Evolutionary conservation across 345 rosid genomes (phyloP), one percentile per base, ranked within the genome.

Genomic region (Rhodamnia rubescens): DNA sequence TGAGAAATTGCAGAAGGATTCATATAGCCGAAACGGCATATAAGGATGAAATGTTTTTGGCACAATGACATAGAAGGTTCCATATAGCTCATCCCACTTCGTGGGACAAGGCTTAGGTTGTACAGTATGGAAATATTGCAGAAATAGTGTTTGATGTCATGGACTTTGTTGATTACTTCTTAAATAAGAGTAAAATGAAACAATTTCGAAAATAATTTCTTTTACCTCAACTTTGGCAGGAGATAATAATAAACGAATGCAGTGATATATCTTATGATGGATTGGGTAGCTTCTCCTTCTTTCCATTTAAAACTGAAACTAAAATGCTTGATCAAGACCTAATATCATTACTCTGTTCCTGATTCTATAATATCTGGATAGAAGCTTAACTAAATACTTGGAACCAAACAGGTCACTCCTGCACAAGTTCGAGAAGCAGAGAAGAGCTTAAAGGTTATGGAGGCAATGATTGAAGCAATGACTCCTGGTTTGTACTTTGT

Each of bases 361-460:
- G n/a, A 42, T 56, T 40, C 24, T 53, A n/a, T 84, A 61, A 53
- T 53, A 54, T 85, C 32, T 53, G 47, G 74, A 85, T 53, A 82
- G 82, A 82, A 82, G 87, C 82, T 86, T 22, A 8, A 82, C 55
- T 49, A 51, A 50, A 42, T 51, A 52, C 57, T 29, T 80, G 21
- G 49, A n/a, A 44, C 18, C 44, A 44, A 89, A 87, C 89, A 95
- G 96, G 92, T 97, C 81, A 94, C 95, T 88, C 99, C 99, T 42
- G 92, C 98, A 59, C 99, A 96, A 86, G 89, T 97, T 89, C 91
- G 99, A 90, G 99, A 97, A 85, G 96, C 98, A 1, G 99, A 96
- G 92, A 97, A 94, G 94, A 97, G 85, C 91, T 92, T 96, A 85
- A 87, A 90, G 90, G 88, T 92, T 75, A 94, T 95, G 96, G 99